phyloP scores from a whole-genome alignment of 345 rosid genomes.

The Hirschfeldia incana region DNA sequence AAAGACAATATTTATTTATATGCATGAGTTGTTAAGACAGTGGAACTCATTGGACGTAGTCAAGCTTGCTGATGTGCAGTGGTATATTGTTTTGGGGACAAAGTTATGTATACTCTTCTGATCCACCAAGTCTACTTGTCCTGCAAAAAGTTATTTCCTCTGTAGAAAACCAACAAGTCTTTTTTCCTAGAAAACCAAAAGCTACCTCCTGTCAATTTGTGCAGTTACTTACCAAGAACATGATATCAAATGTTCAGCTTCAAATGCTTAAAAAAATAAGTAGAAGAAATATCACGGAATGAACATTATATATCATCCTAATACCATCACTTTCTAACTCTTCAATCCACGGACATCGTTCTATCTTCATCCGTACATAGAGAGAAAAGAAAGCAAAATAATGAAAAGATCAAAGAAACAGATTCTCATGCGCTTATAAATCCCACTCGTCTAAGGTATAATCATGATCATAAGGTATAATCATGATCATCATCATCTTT shows the following conservation, averaged over 20 bases:
- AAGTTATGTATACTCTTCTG: slow-evolving; percentile 48
- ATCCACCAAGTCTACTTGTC: slow-evolving; percentile 68
- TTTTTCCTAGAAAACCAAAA: no score
- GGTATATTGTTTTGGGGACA: neutral
- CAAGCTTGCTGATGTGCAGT: neutral
- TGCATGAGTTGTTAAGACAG: neutral
- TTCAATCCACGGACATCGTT: no score
- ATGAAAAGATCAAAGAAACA: neutral
- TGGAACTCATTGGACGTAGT: neutral
- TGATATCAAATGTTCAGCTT: slow-evolving; percentile 14
- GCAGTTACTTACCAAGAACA: slow-evolving; percentile 41
- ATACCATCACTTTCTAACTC: no score
- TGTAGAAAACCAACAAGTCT: no score
- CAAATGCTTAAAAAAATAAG: neutral
- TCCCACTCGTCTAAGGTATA: neutral
- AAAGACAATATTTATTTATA: no score
- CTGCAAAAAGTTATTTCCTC: slow-evolving; percentile 42
- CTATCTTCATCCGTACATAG: no score
- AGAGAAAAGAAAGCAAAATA: no score
- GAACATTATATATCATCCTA: no score
- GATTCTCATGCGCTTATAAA: neutral
- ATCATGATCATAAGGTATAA: neutral
- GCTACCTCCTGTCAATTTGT: slow-evolving; percentile 83
- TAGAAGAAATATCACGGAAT: no score
- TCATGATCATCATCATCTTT: neutral